Evolutionary conservation across 768 basidiomycete species (phyloP), one percentile per base, ranked within the genome.

Genomic region (Auricularia cornea): DNA sequence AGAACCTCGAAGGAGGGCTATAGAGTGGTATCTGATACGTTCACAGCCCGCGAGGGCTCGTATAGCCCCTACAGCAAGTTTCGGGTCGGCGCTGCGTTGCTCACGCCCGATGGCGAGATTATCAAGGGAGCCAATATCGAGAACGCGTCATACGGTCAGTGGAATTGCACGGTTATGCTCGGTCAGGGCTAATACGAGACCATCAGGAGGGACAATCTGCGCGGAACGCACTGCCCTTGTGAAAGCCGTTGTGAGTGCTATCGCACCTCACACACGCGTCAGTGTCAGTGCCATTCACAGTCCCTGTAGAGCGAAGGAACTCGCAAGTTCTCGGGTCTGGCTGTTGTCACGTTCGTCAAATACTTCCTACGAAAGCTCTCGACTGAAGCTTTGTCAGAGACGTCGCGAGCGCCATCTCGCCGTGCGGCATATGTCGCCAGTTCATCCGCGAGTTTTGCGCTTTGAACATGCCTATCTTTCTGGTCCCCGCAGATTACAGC

Each of bases 381-480:
- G 23, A 5, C 44, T 28, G 56, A 44, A 59, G 2, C 31, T 35
- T 51, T 26, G 5, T 3, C 69, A 94, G 92, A 23, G 89, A 96
- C 66, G 85, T 95, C 2, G 69, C 81, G 0, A 71, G 79, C 0
- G 71, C 86, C 0, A 77, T 90, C 57, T 89, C 94, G 1, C 96
- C 96, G 0, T 98, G 97, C 72, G 96, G 96, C 2, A 86, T 95
- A 57, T 99, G 95, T 69, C 88, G 96, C 8, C 95, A 98, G 72
- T 83, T 97, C 59, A 81, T 93, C 59, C 85, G 90, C 63, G 94
- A 96, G 69, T 95, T 96, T 68, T 94, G 90, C 69, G 73, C 82
- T 5, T 81, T 83, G 40, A 78, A 85, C 29, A 89, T 88, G 80
- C 90, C 91, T 0, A 77, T 89, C 62, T 73, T 85, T 29, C 84